Evolutionary conservation across 202 grass and related monocot genomes (phyloP), one percentile per base, ranked within the genome.

Genomic region (Cymbopogon flexuosus): DNA sequence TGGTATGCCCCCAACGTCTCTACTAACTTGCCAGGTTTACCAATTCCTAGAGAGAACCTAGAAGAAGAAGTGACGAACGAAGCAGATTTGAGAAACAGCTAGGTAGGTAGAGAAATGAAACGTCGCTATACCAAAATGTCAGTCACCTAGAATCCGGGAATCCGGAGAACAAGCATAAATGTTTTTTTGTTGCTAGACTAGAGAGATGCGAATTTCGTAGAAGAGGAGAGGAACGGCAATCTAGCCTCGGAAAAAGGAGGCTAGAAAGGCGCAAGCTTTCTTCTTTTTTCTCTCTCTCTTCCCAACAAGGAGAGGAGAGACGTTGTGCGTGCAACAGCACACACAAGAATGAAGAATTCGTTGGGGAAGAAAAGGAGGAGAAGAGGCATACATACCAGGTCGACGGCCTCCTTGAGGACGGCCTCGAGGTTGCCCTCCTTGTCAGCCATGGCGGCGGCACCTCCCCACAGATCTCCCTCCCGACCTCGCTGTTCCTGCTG

Each of bases 331-430:
- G 37, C 66, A 45, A 45, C 14, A 33, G 14, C 46, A 16, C 46
- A 49, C 46, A 49, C 14, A 33, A 33, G 31, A 33, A 33, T 27
- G 31, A 51, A 18, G 6, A 52, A 54, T 22, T 57, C 8, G 52
- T 57, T n/a, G 52, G 15, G 40, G 7, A 33, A 23, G 18, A 23
- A 60, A 52, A 57, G 15, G 46, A 58, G 19, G 19, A 57, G 8
- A 3, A n/a, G 8, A 49, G 39, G 16, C 47, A n/a, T 41, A 3
- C 23, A 47, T 79, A 92, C 90, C 90, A 92, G 36, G 64, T 92
- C 90, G 75, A 92, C 90, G 47, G 70, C 71, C 83, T 92, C 86
- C 64, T 92, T 92, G 70, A 86, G 83, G 65, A 92, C 86, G 64
- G 90, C 90, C 7, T 92, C 86, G 59, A 92, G 76, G 57, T 60